phyloP scores from a whole-genome alignment of 768 basidiomycete genomes.

The Termitomyces sp. region DNA sequence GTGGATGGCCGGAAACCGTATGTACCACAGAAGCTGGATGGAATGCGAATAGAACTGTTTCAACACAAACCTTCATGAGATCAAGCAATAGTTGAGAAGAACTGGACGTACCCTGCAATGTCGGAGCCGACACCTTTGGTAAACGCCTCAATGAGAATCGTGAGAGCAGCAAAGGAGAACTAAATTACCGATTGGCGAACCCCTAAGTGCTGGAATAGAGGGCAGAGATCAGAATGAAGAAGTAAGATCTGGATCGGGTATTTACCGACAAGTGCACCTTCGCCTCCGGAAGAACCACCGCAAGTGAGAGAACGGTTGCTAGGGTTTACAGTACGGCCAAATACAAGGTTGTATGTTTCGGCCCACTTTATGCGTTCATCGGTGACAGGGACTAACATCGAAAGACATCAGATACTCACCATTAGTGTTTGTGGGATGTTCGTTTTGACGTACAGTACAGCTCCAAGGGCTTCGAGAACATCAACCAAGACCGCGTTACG shows the following conservation, averaged over 20 bases:
- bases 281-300: conserved; percentile 86
- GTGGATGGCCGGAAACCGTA: conserved; percentile 73
- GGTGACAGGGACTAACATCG: not conserved
- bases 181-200: conserved; percentile 37
- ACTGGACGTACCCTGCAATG: conserved; percentile 58
- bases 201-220: conserved; percentile 31
- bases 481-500: conserved; percentile 62
- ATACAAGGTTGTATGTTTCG: conserved; percentile 77
- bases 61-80: not conserved
- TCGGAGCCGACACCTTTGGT: conserved; percentile 62
- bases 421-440: conserved; percentile 76
- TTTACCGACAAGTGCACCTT: conserved; percentile 68
- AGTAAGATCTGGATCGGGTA: conserved; percentile 6
- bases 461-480: conserved; percentile 63
- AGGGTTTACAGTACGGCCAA: conserved; percentile 77
- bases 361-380: conserved; percentile 45
- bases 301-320: conserved; percentile 64
- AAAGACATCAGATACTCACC: conserved; percentile 32
- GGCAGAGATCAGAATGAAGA: not conserved
- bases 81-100: not conserved
- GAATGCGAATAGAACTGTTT: conserved; percentile 71
- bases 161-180: not conserved
- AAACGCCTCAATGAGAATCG: not conserved
- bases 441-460: conserved; percentile 67
- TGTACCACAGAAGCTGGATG: conserved; percentile 60